Evolutionary conservation across 1,284 basidiomycete species (phyloP), one percentile per base, ranked within the genome.

Genomic region (Cystobasidium pallidum): DNA sequence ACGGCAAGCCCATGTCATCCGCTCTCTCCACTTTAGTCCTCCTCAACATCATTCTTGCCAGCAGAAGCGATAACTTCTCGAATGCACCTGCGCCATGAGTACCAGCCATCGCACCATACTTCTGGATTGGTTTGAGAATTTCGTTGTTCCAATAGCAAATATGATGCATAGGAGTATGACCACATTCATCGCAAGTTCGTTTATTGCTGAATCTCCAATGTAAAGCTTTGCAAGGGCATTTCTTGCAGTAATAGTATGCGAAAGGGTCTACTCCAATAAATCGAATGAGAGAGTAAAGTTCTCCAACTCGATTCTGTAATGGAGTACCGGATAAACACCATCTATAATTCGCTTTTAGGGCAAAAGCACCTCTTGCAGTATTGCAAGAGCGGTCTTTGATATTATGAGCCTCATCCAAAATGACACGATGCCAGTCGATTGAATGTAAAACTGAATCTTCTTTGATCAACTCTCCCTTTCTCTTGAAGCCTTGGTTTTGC

Each of bases 241-340:
- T 79, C 88, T 84, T 83, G 89, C 94, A 96, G 81, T 94, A 96
- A 81, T 96, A 96, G 81, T 87, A 92, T 0, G 90, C 88, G 72
- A 77, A 80, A 0, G 80, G 78, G 32, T 75, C 73, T 58, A 59
- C 59, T 26, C 93, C 93, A 70, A 97, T 82, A 82, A 96, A 97
- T 30, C 91, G 85, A 72, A 99, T 88, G 71, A 98, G 86, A 80
- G 94, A 96, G 83, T 99, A 99, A 51, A 99, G 83, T 81, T 99
- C 96, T 75, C 96, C 96, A 17, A 99, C 96, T 74, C 70, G 57
- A 54, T 75, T 75, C 65, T 75, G 74, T 13, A 75, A 41, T 7
- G 74, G 94, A n/a, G 94, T 97, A n/a, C 95, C 96, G 30, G 94
- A 97, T 36, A 99, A 84, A 81, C 96, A 99, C 96, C 96, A 99